Percentiles rank a stretch among this genome's conserved stretches.
These are phyloP conservation scores for Chalciporus sp. DNA, from an alignment of 1,284 basidiomycete species.

Conservation along the genomic window DNA sequence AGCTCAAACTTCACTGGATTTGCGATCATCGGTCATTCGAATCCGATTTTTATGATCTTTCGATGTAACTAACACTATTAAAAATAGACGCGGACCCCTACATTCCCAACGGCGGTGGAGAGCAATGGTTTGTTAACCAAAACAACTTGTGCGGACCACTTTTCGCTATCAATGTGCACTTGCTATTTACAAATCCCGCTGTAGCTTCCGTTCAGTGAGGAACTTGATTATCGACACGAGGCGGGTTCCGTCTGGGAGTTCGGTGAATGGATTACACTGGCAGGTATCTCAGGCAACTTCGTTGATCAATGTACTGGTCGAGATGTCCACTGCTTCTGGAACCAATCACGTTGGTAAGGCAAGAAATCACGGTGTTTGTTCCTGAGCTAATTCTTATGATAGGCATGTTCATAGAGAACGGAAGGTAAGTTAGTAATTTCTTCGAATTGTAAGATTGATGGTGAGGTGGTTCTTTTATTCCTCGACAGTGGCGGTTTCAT, in stretches of 20 bases:
- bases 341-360: constrained; percentile 47
- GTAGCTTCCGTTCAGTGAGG: constrained; percentile 44
- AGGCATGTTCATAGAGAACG: constrained; percentile 61
- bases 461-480: neutral
- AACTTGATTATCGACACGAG: constrained; percentile 51
- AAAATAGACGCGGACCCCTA: constrained; percentile 47
- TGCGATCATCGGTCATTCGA: constrained; percentile 48
- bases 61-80: constrained; percentile 7
- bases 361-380: constrained; percentile 6
- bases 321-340: constrained; percentile 47
- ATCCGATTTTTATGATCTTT: neutral
- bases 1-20: constrained; percentile 48
- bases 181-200: neutral
- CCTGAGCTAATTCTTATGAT: constrained; percentile 37
- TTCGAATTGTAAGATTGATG: constrained; percentile 8
- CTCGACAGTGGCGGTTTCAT: constrained; percentile 53
- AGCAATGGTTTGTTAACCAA: constrained; percentile 50
- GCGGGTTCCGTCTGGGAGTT: constrained; percentile 48
- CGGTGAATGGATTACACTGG: constrained; percentile 72
- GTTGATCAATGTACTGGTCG: constrained; percentile 54
- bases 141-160: constrained; percentile 45
- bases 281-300: constrained; percentile 82
- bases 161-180: neutral
- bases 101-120: constrained; percentile 37
- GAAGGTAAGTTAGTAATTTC: constrained; percentile 54